Evolutionary conservation across 164 flowering plant species (phyloP).

Genomic region (Stephania japonica): DNA sequence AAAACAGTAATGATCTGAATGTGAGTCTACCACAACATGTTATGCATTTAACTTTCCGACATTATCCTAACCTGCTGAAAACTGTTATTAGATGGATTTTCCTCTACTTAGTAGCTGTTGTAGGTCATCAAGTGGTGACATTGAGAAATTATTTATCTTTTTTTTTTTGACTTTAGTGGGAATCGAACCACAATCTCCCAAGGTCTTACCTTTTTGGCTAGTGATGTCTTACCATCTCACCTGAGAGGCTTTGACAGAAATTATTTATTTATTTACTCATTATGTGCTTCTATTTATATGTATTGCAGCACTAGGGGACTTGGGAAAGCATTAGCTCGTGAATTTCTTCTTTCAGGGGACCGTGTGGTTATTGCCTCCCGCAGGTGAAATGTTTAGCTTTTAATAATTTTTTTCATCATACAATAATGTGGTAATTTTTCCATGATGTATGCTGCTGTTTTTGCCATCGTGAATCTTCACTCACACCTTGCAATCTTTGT

Average conservation of each 20-base stretch:
- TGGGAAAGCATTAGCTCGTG: slow-evolving; percentile 96
- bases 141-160: not conserved
- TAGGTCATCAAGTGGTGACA: not conserved
- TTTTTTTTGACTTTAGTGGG: too few species aligned
- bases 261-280: not conserved
- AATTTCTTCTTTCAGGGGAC: slow-evolving; percentile 95
- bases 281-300: not conserved
- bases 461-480: not conserved
- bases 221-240: too few species aligned
- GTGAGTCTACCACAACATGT: not conserved
- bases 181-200: too few species aligned
- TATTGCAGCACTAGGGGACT: slow-evolving; percentile 81
- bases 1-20: not conserved
- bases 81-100: not conserved
- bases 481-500: slow-evolving; percentile 3
- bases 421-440: not conserved
- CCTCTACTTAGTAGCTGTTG: not conserved
- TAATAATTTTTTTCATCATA: not conserved
- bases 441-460: not conserved
- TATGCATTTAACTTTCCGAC: not conserved
- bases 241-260: too few species aligned
- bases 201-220: too few species aligned
- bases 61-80: not conserved
- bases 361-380: slow-evolving; percentile 89
- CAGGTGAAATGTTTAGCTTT: slow-evolving; percentile 41